phyloP scores from a whole-genome alignment of 129 eudicot genomes.

The Apium graveolens region DNA sequence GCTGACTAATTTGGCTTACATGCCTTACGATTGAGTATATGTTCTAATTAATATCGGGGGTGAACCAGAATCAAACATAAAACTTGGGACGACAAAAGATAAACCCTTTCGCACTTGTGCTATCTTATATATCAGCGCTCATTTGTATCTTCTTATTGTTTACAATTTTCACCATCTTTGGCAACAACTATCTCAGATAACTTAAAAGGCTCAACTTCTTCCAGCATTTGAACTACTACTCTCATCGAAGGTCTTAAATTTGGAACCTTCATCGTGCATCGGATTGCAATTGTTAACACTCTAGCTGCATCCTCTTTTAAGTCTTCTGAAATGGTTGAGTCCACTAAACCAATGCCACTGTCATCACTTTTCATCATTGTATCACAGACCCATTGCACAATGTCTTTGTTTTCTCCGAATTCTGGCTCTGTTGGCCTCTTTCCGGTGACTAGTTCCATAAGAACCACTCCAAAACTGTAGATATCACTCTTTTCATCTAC shows the following conservation, averaged over 20 bases:
- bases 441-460: slow-evolving; percentile 5
- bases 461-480: slow-evolving; percentile 7
- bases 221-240: slow-evolving; percentile 10
- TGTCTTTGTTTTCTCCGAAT: slow-evolving; percentile 14
- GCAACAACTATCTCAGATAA: not conserved
- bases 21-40: too few relatives aligned
- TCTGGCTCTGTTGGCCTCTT: slow-evolving; percentile 11
- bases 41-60: too few relatives aligned
- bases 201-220: not conserved
- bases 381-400: not conserved
- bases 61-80: too few relatives aligned
- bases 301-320: slow-evolving; percentile 4
- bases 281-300: slow-evolving; percentile 6
- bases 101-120: too few relatives aligned
- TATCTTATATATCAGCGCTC: too few relatives aligned
- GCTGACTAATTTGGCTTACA: too few relatives aligned
- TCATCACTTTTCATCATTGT: not conserved
- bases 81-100: too few relatives aligned
- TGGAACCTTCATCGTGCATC: slow-evolving; percentile 1
- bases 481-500: slow-evolving; percentile 11
- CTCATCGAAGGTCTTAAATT: slow-evolving; percentile 9
- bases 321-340: not conserved
- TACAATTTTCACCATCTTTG: not conserved
- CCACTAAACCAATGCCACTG: not conserved
- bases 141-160: slow-evolving; percentile 2